Base-by-base conservation (phyloP, 139 green algal genomes). In the Micractinium sp. region DNA sequence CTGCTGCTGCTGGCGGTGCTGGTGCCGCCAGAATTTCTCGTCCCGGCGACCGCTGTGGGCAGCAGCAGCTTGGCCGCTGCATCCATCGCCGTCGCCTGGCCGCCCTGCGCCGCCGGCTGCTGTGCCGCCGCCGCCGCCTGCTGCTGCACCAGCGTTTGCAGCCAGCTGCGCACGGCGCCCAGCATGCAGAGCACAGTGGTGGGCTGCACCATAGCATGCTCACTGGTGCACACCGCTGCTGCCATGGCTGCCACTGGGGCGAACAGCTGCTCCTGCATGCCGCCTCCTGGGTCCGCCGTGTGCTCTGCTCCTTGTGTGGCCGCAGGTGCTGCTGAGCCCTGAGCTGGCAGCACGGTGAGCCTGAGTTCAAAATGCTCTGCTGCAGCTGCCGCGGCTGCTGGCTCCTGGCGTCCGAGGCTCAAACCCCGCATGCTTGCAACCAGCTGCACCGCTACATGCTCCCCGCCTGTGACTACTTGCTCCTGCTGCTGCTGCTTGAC, bases 131-230 rank as follows among this genome's bases (percentile, higher is more conserved):
- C n/a, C n/a, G n/a, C n/a, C n/a, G n/a, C n/a, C n/a, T n/a, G n/a
- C n/a, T n/a, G 78, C 38, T 36, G 78, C 13, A 67, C 41, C 33
- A 23, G 36, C 2, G 14, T n/a, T 29, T 25, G n/a, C 74, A 53
- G 74, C 15, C 74, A 41, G 81, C 81, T 85, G 80, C 56, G 47
- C 19, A 36, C n/a, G 83, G 83, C 83, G 25, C 9, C 83, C 83
- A 87, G 67, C 18, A 79, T 3, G 66, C 36, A 39, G 35, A 87
- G 38, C 29, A 81, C 83, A 12, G 83, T 74, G 2, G 83, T 29
- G 4, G 38, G 39, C 39, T 87, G 83, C 19, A 67, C 83, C 63
- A 80, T 53, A 5, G 19, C 38, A 3, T 18, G 27, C 39, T n/a
- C 19, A 27, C 38, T 5, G 83, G 47, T 56, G 47, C 47, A 56